Base-by-base conservation (phyloP, 257 asterid species). In the Solanum chaucha region DNA sequence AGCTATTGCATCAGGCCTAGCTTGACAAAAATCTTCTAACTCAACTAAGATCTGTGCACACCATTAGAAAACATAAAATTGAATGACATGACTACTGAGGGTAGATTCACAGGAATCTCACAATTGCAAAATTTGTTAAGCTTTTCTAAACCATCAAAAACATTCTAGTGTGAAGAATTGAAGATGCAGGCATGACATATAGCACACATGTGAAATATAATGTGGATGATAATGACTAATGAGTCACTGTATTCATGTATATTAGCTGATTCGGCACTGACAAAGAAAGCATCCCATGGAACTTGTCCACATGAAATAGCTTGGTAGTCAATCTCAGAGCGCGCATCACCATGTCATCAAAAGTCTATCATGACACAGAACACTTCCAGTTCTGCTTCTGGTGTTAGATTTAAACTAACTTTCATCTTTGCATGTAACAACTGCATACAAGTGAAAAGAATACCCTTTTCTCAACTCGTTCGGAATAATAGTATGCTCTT, bases 1-100 rank as follows among this genome's bases (percentile, higher is more conserved):
- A 82, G 99, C 97, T 87, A 96, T 96, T 77, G 98, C 98, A 93
- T 97, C 99, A 19, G 99, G 97, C 82, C 88, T 92, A 80, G 99
- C 98, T 89, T 93, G 96, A 92, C 91, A 90, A 88, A 93, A 97
- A 90, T 96, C 98, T 80, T 96, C 99, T 84, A 94, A 78, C 72
- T 93, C 99, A 75, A 97, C 99, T 78, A 87, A 61, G 85, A 85
- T 92, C 99, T 97, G 96, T 46, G 36, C 22, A 48, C 30, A 86
- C 58, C 87, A 85, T 26, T 26, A 80, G 85, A 26, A 80, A 46
- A 80, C 85, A 28, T 46, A 80, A 80, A 28, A 46, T 28, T 46
- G 41, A 46, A 44, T 46, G 38, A 28, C 19, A 51, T 80, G 41
- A 28, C 19, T 46, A 46, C 10, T 44, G 40, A 80, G 26, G 67